Base-by-base conservation (phyloP, 306 rosid species). In the Vigna angularis region DNA sequence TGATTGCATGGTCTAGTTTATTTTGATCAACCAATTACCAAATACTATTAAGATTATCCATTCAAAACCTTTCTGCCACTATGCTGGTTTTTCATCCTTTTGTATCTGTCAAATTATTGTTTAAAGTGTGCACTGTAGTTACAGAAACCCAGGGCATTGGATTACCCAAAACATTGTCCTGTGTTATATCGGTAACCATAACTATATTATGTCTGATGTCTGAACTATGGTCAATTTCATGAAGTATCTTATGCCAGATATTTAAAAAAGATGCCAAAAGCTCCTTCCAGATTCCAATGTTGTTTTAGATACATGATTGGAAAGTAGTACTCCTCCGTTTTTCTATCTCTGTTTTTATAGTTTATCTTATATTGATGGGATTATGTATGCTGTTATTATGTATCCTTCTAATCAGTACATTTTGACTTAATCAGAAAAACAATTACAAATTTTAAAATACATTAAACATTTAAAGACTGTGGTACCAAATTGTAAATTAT, bases 91-190 rank as follows among this genome's bases (percentile, higher is more conserved):
- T 32, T 36, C 44, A 30, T 40, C 68, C 42, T 72, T n/a, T 26
- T 59, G 44, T 52, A 50, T 53, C 63, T 11, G 18, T 64, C 26
- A 64, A 56, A 82, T 56, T 26, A 36, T 55, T 75, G 61, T 32
- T 38, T 56, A 48, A 32, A 1, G 78, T 51, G 57, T 74, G 50
- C 9, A 48, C 55, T 49, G 70, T 47, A 30, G 28, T 64, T 67
- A 51, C 42, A 48, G 74, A 79, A 74, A 53, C 57, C 70, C 38
- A 79, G 26, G 81, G 49, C 47, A 57, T 44, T 58, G 17, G 17
- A 4, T 57, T 57, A 28, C 66, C 40, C 42, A 28, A 28, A 6
- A 4, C 36, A 56, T 34, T 67, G 15, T 72, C 36, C 34, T 52
- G 30, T 62, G 58, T 14, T 22, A 20, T 52, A 62, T 61, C 59